These are phyloP conservation scores for Gamarada debralockiae DNA, from an alignment of 495 filamentous ascomycete genomes.

Conservation along the genomic window DNA sequence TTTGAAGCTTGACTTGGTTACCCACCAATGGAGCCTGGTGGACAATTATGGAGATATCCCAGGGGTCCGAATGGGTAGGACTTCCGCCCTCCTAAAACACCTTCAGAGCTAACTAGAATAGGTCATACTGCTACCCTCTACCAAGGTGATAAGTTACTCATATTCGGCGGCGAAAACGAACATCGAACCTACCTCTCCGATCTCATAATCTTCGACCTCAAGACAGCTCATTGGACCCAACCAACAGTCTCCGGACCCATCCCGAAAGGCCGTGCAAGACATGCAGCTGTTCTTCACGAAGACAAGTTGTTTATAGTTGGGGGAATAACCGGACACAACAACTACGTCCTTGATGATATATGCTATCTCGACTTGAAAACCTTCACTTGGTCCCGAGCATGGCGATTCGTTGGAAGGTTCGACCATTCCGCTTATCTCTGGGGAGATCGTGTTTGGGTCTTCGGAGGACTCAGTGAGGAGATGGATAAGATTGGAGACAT, in stretches of 20 bases:
- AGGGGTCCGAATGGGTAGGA: slow-evolving; percentile 90
- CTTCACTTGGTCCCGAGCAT: slow-evolving; percentile 94
- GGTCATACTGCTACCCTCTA: slow-evolving; percentile 95
- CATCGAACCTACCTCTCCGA: slow-evolving; percentile 93
- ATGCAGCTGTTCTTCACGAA: slow-evolving; percentile 91
- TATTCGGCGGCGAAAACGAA: slow-evolving; percentile 97
- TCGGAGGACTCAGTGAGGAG: slow-evolving; percentile 86
- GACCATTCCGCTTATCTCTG: slow-evolving; percentile 93
- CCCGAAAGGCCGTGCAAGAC: slow-evolving; percentile 84
- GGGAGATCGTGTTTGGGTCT: slow-evolving; percentile 93
- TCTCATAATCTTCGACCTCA: slow-evolving; percentile 91
- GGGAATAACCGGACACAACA: slow-evolving; percentile 83
- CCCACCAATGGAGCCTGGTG: slow-evolving; percentile 88
- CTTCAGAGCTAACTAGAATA: slow-evolving; percentile 31
- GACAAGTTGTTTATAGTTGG: slow-evolving; percentile 95
- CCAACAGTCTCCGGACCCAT: slow-evolving; percentile 78
- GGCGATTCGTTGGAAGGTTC: slow-evolving; percentile 90
- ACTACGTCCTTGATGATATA: slow-evolving; percentile 86
- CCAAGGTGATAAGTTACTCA: slow-evolving; percentile 87
- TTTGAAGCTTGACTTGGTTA: slow-evolving; percentile 76
- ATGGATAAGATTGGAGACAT: slow-evolving; percentile 95
- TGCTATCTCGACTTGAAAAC: slow-evolving; percentile 96
- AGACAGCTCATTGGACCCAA: slow-evolving; percentile 90
- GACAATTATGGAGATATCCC: slow-evolving; percentile 99
- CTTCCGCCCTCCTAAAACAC: slow-evolving; percentile 16